Percentiles rank a stretch among this genome's conserved stretches.
These are phyloP conservation scores for Trichoderma koningii DNA, from an alignment of 2,329 filamentous ascomycete genomes.

Conservation along the genomic window DNA sequence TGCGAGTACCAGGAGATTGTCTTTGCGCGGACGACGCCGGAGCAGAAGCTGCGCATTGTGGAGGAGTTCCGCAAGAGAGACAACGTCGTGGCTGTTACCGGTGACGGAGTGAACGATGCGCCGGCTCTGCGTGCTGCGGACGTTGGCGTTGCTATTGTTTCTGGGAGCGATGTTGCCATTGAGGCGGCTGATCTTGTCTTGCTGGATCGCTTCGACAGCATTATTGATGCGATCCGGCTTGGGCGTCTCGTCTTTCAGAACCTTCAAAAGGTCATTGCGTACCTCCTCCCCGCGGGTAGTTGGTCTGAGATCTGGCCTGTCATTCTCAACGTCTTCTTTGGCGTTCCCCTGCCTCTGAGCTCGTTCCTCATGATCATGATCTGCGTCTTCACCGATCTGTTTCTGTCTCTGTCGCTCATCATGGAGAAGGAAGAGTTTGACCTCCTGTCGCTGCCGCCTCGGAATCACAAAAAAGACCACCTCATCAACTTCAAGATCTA, in stretches of 20 bases:
- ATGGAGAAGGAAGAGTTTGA: constrained; percentile 60
- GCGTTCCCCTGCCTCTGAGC: constrained; percentile 53
- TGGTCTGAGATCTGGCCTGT: constrained; percentile 62
- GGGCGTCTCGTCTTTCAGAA: constrained; percentile 47
- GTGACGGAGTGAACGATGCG: constrained; percentile 70
- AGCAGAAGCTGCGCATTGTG: constrained; percentile 73
- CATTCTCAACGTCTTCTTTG: constrained; percentile 57
- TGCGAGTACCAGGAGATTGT: constrained; percentile 62
- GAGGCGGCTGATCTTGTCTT: constrained; percentile 66
- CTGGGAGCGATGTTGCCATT: constrained; percentile 66
- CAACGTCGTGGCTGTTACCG: constrained; percentile 70
- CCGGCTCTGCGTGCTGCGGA: constrained; percentile 67
- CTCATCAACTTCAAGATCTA: constrained; percentile 56
- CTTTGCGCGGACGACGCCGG: constrained; percentile 67
- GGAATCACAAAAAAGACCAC: constrained; percentile 53
- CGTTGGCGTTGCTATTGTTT: constrained; percentile 68
- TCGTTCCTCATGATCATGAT: constrained; percentile 62
- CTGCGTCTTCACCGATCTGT: constrained; percentile 58
- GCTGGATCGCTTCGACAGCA: constrained; percentile 71
- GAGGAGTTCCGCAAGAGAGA: constrained; percentile 62
- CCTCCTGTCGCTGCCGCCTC: constrained; percentile 52
- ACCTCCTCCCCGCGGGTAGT: constrained; percentile 53
- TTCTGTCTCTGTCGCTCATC: constrained; percentile 53
- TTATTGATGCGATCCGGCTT: constrained; percentile 63
- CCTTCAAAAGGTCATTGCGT: constrained; percentile 46